Percentiles rank a stretch among this genome's conserved stretches.
These are phyloP conservation scores for Bertia moriformis DNA, from an alignment of 2,329 filamentous ascomycete genomes.

Conservation along the genomic window DNA sequence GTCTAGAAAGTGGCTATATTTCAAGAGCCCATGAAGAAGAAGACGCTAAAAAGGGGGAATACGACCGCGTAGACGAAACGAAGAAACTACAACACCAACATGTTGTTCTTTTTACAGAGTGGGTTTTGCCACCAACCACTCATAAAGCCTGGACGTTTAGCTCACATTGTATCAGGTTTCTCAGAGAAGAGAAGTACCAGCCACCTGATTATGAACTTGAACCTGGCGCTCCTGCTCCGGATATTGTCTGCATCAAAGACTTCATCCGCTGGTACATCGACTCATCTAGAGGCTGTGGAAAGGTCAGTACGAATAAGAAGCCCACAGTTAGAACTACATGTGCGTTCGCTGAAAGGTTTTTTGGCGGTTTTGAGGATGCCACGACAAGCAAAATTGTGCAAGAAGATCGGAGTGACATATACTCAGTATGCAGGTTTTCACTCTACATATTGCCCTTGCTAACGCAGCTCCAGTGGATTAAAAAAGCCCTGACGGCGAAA, in stretches of 20 bases:
- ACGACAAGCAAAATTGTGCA: background rate
- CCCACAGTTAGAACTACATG: background rate
- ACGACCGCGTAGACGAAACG: too few relatives aligned
- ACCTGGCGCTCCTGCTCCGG: background rate
- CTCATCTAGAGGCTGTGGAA: background rate
- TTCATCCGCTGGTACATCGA: background rate
- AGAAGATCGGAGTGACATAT: background rate
- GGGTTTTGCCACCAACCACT: too few relatives aligned
- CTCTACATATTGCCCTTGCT: background rate
- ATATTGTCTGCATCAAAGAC: background rate
- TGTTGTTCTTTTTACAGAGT: too few relatives aligned
- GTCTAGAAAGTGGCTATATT: too few relatives aligned
- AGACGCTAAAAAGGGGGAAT: too few relatives aligned
- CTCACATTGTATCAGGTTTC: background rate
- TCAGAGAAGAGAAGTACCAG: background rate
- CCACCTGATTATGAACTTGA: background rate
- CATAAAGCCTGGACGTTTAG: too few relatives aligned
- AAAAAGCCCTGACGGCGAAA: background rate
- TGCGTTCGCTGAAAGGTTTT: background rate
- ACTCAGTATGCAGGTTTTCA: background rate
- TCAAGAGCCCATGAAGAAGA: too few relatives aligned
- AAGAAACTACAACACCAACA: too few relatives aligned
- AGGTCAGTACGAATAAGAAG: background rate
- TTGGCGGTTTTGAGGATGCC: background rate
- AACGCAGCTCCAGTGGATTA: background rate